Evolutionary conservation across 2,329 filamentous ascomycete genomes (phyloP), one percentile per base, ranked within the genome.

Genomic region (Periconia macrospinosa): DNA sequence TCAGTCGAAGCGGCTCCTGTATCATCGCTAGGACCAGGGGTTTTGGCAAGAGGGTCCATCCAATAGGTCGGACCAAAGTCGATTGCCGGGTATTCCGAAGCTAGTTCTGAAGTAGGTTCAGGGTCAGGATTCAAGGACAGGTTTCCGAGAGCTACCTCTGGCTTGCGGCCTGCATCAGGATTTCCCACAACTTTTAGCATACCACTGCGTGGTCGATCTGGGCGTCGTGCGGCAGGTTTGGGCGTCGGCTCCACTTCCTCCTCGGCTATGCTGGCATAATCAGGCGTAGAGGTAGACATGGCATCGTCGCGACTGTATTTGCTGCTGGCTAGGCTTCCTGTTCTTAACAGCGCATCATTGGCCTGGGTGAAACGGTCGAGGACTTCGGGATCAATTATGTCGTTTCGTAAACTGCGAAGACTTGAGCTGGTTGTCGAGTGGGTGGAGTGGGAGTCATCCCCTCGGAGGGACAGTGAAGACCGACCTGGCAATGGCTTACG

Each of bases 61-160:
- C 89, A 87, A 62, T 90, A 77, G 0, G 92, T 96, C 6, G 88
- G 91, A 0, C 93, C 93, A 74, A 97, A 97, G 71, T 97, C 87
- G 57, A 96, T 84, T 5, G 82, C 76, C 1, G 91, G 90, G 55
- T 96, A 86, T 52, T 85, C 81, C 20, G 83, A 79, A 14, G 61
- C 50, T 19, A 50, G 11, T 46, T 57, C 58, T 17, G 15, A 13
- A 47, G 46, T 41, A 17, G 35, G 54, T 49, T 58, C 62, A 27
- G 47, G 30, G n/a, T 56, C 53, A 8, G 53, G 49, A 69, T 63
- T 59, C 59, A 79, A 79, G 54, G 69, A 77, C 55, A 73, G 73
- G 66, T 81, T 79, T 15, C 79, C 77, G 50, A 79, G 78, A 45
- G 76, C 76, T 56, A 78, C 65, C 30, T 78, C 76, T 35, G 75